Conservation (phyloP, 345 rosid species). For the Lenwebbia sp. region DNA sequence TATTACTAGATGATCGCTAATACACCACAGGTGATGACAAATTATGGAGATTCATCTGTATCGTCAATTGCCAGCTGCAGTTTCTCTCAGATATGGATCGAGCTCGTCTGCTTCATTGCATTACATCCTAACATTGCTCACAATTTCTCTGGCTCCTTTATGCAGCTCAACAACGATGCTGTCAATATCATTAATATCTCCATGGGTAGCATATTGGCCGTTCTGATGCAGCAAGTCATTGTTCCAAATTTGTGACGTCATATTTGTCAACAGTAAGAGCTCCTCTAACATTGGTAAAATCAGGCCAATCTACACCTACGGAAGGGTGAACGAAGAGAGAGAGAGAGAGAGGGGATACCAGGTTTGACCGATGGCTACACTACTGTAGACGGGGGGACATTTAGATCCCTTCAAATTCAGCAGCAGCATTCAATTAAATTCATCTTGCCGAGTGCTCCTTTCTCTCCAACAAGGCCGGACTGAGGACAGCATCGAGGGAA, state of each 20-base stretch:
- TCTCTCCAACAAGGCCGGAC: not conserved
- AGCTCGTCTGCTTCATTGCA: not conserved
- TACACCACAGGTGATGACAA: not conserved
- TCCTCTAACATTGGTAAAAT: not conserved
- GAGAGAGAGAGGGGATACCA: not conserved
- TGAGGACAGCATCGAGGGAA: not conserved
- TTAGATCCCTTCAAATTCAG: not conserved
- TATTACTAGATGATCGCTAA: not conserved
- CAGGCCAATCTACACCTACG: not conserved
- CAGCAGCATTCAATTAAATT: not conserved
- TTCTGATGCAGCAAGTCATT: conserved; percentile 54
- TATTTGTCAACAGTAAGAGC: not conserved
- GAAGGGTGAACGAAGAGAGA: not conserved
- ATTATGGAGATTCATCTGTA: not conserved
- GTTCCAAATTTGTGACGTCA: conserved; percentile 19
- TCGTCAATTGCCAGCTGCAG: not conserved
- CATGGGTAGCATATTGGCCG: conserved; percentile 74
- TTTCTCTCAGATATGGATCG: not conserved
- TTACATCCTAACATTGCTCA: not conserved
- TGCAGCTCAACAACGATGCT: conserved; percentile 91
- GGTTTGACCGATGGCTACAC: not conserved
- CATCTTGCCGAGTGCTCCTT: not conserved
- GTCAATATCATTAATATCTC: conserved; percentile 88
- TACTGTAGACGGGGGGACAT: not conserved
- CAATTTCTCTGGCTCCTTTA: not conserved